These are phyloP conservation scores for Orbilia ellipsospora DNA, from an alignment of 2,329 filamentous ascomycete genomes.

Conservation along the genomic window DNA sequence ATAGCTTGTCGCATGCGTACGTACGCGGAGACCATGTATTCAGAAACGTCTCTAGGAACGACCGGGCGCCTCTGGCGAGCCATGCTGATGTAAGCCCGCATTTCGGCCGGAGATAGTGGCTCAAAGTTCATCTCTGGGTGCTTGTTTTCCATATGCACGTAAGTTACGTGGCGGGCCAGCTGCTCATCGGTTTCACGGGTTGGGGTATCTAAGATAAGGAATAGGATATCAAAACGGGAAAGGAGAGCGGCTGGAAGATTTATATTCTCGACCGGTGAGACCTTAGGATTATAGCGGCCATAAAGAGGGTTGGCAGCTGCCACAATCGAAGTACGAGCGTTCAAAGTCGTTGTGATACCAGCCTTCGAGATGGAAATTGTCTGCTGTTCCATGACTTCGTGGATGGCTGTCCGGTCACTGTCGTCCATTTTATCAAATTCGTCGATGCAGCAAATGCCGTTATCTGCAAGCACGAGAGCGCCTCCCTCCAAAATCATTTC, in stretches of 20 bases:
- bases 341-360: slow-evolving; percentile 87
- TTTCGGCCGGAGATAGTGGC: slow-evolving; percentile 85
- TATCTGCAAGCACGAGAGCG: slow-evolving; percentile 81
- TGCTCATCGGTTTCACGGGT: slow-evolving; percentile 89
- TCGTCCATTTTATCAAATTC: slow-evolving; percentile 93
- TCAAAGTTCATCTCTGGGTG: slow-evolving; percentile 78
- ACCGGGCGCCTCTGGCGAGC: slow-evolving; percentile 88
- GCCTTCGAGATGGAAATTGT: slow-evolving; percentile 86
- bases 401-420: slow-evolving; percentile 81
- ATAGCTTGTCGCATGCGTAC: slow-evolving; percentile 93
- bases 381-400: slow-evolving; percentile 90
- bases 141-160: slow-evolving; percentile 95
- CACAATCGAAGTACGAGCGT: slow-evolving; percentile 93
- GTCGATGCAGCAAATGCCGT: slow-evolving; percentile 86
- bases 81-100: slow-evolving; percentile 94
- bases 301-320: slow-evolving; percentile 97
- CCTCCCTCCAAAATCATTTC: slow-evolving; percentile 87
- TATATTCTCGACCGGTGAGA: slow-evolving; percentile 98
- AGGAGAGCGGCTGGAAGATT: slow-evolving; percentile 97
- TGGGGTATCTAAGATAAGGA: slow-evolving; percentile 94
- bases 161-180: slow-evolving; percentile 92
- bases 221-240: slow-evolving; percentile 96
- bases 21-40: slow-evolving; percentile 97
- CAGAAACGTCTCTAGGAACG: slow-evolving; percentile 84
- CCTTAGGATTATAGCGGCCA: slow-evolving; percentile 95